Evolutionary conservation across 805 yeast genomes (phyloP), one percentile per base, ranked within the genome.

Genomic region (Cyberlindnera samutprakarnensis): DNA sequence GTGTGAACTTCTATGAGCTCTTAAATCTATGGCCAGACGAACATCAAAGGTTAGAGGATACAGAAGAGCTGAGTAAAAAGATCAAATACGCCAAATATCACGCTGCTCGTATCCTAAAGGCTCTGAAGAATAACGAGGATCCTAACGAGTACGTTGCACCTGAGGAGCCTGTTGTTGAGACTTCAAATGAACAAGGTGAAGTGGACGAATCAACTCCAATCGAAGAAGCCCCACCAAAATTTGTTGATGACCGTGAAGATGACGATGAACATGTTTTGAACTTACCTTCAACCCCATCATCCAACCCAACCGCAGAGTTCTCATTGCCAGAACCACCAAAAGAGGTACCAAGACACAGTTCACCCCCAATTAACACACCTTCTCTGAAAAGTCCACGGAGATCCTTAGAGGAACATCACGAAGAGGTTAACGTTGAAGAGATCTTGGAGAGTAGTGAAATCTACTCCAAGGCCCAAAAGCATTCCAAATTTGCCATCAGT

Each of bases 401-500:
- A 15, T 15, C 6, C 14, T 20, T 23, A 26, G 20, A 33, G 8
- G 20, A 31, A 3, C 27, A 30, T 4, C 27, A 36, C 20, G 24
- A 37, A 23, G 34, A 36, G 11, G 18, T 43, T n/a, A 37, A 70
- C 27, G 60, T 80, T 12, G 46, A 56, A n/a, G 48, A 60, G 13
- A 70, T 80, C 35, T 53, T 81, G 47, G 67, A 70, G 36, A 61
- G 64, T 12, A 70, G 77, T 15, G 82, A 72, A 33, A 59, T 66
- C 28, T 74, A 80, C 14, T 49, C 72, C 8, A 62, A 68, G 43
- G 73, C 78, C 1, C 90, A 81, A 47, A 79, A 75, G 44, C 70
- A 67, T 38, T 82, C 88, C 20, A 79, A 74, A 49, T 82, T 76
- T 51, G 90, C 87, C 2, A 74, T 80, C 6, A 77, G 86, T 35